phyloP scores from a whole-genome alignment of 2,329 filamentous ascomycete species.

The Elsinoe fawcettii region DNA sequence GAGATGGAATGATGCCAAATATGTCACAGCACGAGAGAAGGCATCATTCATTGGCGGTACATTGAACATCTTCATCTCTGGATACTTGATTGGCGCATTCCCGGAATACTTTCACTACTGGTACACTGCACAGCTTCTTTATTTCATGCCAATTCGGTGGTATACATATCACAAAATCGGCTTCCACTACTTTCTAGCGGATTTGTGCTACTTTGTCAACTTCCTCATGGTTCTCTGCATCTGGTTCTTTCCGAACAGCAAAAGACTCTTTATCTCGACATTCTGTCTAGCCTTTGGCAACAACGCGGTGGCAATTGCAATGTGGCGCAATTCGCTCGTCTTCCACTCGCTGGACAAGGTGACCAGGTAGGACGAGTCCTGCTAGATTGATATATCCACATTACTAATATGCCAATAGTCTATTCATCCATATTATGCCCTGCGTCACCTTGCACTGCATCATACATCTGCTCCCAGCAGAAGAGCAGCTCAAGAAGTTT shows the following conservation, averaged over 20 bases:
- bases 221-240: slow-evolving; percentile 71
- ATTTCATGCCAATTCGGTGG: slow-evolving; percentile 95
- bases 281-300: slow-evolving; percentile 94
- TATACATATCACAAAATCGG: slow-evolving; percentile 86
- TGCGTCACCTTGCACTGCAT: slow-evolving; percentile 88
- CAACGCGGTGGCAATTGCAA: slow-evolving; percentile 93
- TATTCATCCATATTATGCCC: slow-evolving; percentile 99
- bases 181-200: slow-evolving; percentile 94
- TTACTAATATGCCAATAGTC: slow-evolving; percentile 36
- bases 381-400: not conserved
- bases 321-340: slow-evolving; percentile 98
- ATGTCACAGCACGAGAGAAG: slow-evolving; percentile 86
- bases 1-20: slow-evolving; percentile 83
- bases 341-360: slow-evolving; percentile 99
- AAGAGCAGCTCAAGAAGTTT: slow-evolving; percentile 61
- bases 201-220: slow-evolving; percentile 98
- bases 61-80: slow-evolving; percentile 94
- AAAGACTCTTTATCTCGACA: slow-evolving; percentile 81
- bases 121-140: slow-evolving; percentile 57
- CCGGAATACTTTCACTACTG: slow-evolving; percentile 85
- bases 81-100: slow-evolving; percentile 80
- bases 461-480: slow-evolving; percentile 67
- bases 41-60: slow-evolving; percentile 92
- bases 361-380: slow-evolving; percentile 51
- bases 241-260: slow-evolving; percentile 85